A percentile compares a stretch with the other conserved stretches of the same genome.
These are phyloP conservation scores for Hypoxylon trugodes DNA, from an alignment of 495 filamentous ascomycete species.

Conservation along the genomic window DNA sequence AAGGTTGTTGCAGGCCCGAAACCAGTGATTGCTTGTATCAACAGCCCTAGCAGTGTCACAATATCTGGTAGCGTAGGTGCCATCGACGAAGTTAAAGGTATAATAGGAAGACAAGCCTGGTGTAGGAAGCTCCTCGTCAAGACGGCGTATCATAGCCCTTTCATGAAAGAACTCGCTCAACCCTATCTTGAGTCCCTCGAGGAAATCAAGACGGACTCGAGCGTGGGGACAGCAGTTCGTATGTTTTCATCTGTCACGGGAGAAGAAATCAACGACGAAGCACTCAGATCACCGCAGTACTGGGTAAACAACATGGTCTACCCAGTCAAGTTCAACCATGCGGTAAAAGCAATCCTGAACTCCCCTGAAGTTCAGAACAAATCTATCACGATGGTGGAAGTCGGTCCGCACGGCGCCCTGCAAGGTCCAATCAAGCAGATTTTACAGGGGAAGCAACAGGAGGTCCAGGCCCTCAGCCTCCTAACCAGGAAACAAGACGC, in stretches of 20 bases:
- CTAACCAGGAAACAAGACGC: slow-evolving; percentile 44
- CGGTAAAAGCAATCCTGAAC: slow-evolving; percentile 35
- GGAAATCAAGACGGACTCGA: slow-evolving; percentile 15
- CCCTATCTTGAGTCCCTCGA: slow-evolving; percentile 44
- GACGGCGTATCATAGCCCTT: slow-evolving; percentile 55
- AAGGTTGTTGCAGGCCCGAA: slow-evolving; percentile 31
- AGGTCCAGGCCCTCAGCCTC: slow-evolving; percentile 29
- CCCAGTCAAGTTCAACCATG: slow-evolving; percentile 51
- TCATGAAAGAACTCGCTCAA: slow-evolving; percentile 52
- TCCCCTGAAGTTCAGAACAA: slow-evolving; percentile 21
- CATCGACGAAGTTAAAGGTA: slow-evolving; percentile 42
- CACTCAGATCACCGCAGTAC: slow-evolving; percentile 46
- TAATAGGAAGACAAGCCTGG: slow-evolving; percentile 45
- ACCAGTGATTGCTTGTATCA: slow-evolving; percentile 56
- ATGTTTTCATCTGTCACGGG: slow-evolving; percentile 56
- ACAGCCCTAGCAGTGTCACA: slow-evolving; percentile 57
- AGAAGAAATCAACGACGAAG: slow-evolving; percentile 34
- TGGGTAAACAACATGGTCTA: slow-evolving; percentile 54
- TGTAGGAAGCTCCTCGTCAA: slow-evolving; percentile 48
- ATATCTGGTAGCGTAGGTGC: slow-evolving; percentile 51
- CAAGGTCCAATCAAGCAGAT: slow-evolving; percentile 60
- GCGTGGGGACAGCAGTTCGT: slow-evolving; percentile 21
- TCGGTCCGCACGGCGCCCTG: slow-evolving; percentile 66
- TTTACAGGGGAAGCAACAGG: slow-evolving; percentile 32
- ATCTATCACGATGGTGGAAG: slow-evolving; percentile 53